Evolutionary conservation across 2,329 filamentous ascomycete genomes (phyloP), one percentile per base, ranked within the genome.

Genomic region (Diaporthe helianthi): DNA sequence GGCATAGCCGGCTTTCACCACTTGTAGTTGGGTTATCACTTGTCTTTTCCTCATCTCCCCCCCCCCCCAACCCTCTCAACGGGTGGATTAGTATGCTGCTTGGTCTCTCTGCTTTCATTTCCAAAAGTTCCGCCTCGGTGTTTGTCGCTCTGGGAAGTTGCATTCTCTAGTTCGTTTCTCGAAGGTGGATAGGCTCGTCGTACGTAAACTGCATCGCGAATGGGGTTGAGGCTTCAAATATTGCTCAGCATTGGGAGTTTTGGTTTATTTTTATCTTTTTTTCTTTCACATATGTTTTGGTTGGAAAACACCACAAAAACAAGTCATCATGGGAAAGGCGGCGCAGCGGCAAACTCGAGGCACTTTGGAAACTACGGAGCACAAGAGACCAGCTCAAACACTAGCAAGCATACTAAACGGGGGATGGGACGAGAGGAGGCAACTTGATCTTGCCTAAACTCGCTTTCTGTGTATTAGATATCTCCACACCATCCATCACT

Each of bases 401-500:
- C 71, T 76, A 76, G 51, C 67, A 66, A 52, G 61, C 61, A 58
- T 60, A 63, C 58, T 49, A 67, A 41, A 53, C 6, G 52, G 44
- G 51, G 55, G 52, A 58, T 29, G 26, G 65, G 52, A 9, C 15
- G n/a, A 52, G 51, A 60, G 68, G 66, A 72, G 67, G 63, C 66
- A 71, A 71, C 51, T 71, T 74, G 78, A 79, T 75, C 73, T 76
- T 75, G 78, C 79, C 82, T 80, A 86, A 86, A 83, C 86, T 87
- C 86, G 86, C 87, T 89, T 86, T 89, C 86, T 89, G 87, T 79
- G 87, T 89, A 89, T 86, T 81, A 84, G 81, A 84, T 86, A 85
- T 81, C 76, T 80, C 76, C 77, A 79, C 74, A 76, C 76, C 74
- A 76, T 76, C 76, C 74, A 76, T 76, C 81, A 80, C 72, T 76